These are phyloP conservation scores for Tuber indicum DNA, from an alignment of 495 filamentous ascomycete species.

Conservation along the genomic window DNA sequence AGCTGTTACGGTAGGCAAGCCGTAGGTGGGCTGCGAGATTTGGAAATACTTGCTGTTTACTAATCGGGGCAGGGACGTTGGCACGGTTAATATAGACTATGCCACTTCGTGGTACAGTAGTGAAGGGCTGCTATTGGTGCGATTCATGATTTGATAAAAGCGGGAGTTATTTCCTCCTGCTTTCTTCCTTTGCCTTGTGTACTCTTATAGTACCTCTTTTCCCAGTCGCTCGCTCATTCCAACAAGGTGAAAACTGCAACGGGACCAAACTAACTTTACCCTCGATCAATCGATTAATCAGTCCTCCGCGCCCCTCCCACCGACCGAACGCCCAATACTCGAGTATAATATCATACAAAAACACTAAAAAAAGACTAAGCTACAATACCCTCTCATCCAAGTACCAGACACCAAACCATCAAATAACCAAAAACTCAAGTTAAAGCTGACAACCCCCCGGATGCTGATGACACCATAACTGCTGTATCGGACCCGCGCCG, in stretches of 20 bases:
- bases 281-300: not conserved
- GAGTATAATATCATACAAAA: too few relatives aligned
- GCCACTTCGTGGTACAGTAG: too few relatives aligned
- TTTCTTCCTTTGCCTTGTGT: too few relatives aligned
- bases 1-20: too few relatives aligned
- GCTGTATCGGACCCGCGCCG: slow-evolving; percentile 53
- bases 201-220: not conserved
- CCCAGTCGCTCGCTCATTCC: not conserved
- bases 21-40: too few relatives aligned
- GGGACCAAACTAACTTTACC: not conserved
- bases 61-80: too few relatives aligned
- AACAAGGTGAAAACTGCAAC: not conserved
- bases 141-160: not conserved
- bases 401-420: not conserved
- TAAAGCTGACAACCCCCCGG: slow-evolving; percentile 40
- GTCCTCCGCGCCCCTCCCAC: not conserved
- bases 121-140: not conserved
- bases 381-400: not conserved
- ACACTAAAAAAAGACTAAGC: not conserved
- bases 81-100: too few relatives aligned
- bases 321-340: too few relatives aligned
- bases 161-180: not conserved
- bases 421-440: slow-evolving; percentile 4
- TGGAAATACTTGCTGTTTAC: too few relatives aligned
- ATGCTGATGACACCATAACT: slow-evolving; percentile 51